A percentile compares a stretch with the other conserved stretches of the same genome.
Evolutionary conservation across 352 stramenopile genomes (phyloP).

Genomic region (Globisporangium polare): DNA sequence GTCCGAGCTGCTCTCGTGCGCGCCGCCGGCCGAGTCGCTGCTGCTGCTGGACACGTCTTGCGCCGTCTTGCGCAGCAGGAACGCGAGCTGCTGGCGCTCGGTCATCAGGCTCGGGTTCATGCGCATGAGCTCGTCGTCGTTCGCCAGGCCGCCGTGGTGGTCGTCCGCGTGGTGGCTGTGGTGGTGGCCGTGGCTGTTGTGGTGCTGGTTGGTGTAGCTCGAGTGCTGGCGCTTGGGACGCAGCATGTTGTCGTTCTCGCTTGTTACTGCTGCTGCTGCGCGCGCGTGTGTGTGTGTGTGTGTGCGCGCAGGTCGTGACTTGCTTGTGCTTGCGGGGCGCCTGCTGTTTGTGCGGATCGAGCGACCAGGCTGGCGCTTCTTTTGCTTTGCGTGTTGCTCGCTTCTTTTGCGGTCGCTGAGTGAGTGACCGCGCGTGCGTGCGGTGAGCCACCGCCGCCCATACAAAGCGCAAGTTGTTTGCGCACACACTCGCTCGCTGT

Average conservation of each 20-base stretch:
- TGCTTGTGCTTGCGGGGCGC: background rate
- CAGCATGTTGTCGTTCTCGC: background rate
- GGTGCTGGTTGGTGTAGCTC: background rate
- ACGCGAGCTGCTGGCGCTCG: constrained; percentile 79
- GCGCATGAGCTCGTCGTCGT: constrained; percentile 14
- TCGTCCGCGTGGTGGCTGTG: background rate
- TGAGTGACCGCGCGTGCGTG: too few relatives aligned
- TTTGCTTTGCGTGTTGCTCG: background rate
- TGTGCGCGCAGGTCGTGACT: background rate
- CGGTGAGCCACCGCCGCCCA: background rate
- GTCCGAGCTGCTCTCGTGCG: constrained; percentile 27
- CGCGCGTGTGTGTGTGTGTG: background rate
- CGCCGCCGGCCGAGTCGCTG: constrained; percentile 17
- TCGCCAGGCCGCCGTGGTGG: background rate
- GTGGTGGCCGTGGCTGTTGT: constrained; percentile 4
- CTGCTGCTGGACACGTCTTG: constrained; percentile 37
- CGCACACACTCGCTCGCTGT: background rate
- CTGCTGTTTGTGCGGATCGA: background rate
- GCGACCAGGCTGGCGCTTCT: background rate
- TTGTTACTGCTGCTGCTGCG: background rate
- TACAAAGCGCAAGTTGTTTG: background rate
- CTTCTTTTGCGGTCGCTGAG: background rate
- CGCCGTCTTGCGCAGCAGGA: constrained; percentile 71
- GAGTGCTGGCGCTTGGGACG: constrained; percentile 9
- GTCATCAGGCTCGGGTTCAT: constrained; percentile 74